Evolutionary conservation across 1,284 basidiomycete species (phyloP).

Genomic region (Pholiota adiposa): DNA sequence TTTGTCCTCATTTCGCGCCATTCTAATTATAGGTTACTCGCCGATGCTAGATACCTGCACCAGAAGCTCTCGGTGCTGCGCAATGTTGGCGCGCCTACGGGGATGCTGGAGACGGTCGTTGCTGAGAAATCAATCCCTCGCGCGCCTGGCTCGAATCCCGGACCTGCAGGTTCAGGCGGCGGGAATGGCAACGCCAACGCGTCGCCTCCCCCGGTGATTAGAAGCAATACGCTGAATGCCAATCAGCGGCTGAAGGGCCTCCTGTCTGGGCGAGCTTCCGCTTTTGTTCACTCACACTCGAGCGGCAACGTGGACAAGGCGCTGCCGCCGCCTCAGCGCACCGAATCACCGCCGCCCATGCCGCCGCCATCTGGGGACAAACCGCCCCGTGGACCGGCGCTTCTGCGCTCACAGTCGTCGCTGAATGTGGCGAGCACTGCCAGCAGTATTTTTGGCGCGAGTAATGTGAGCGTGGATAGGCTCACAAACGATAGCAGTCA

Average conservation of each 20-base stretch:
- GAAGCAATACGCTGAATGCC: slow-evolving; percentile 40
- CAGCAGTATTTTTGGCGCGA: slow-evolving; percentile 16
- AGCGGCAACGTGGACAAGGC: slow-evolving; percentile 25
- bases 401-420: slow-evolving; percentile 12
- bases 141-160: neutral
- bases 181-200: neutral
- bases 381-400: slow-evolving; percentile 15
- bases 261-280: slow-evolving; percentile 38
- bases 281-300: slow-evolving; percentile 17
- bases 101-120: slow-evolving; percentile 83
- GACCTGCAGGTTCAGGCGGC: neutral
- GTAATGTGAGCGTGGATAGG: slow-evolving; percentile 17
- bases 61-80: slow-evolving; percentile 74
- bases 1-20: slow-evolving; percentile 5
- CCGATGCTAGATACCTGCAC: slow-evolving; percentile 79
- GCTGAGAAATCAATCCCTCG: slow-evolving; percentile 66
- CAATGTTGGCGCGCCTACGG: slow-evolving; percentile 68
- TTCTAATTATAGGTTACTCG: slow-evolving; percentile 60
- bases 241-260: slow-evolving; percentile 49
- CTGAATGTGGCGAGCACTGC: slow-evolving; percentile 5
- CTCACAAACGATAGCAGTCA: slow-evolving; percentile 18
- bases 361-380: slow-evolving; percentile 28
- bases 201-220: slow-evolving; percentile 31
- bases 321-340: slow-evolving; percentile 35
- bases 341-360: slow-evolving; percentile 31